Conservation (phyloP, 1,139 yeast genomes). For the Scheffersomyces lignicola region DNA sequence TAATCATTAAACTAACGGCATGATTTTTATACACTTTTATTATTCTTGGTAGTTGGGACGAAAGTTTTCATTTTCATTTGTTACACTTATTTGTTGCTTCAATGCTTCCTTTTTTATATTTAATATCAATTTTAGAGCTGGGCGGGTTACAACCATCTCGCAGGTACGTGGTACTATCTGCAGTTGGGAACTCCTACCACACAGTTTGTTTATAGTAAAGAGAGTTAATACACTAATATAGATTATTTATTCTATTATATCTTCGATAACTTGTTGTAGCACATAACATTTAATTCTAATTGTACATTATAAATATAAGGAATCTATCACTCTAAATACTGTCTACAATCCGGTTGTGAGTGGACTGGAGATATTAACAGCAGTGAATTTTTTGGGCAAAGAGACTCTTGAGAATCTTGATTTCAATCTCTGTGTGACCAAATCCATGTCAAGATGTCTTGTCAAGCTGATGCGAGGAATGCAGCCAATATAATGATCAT, state of each 20-base stretch:
- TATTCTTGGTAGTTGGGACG: too few relatives aligned
- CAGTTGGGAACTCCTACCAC: too few relatives aligned
- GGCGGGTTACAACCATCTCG: neutral
- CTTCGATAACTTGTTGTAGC: neutral
- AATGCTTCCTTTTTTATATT: neutral
- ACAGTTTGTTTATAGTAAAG: too few relatives aligned
- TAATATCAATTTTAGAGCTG: neutral
- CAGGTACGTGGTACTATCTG: constrained; percentile 15
- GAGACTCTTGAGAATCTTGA: constrained; percentile 84
- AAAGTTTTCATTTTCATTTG: neutral
- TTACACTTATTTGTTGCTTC: neutral
- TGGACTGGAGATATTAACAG: constrained; percentile 83
- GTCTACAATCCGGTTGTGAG: constrained; percentile 28
- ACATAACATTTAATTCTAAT: too few relatives aligned
- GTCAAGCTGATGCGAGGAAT: constrained; percentile 89
- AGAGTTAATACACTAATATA: too few relatives aligned
- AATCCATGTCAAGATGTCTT: constrained; percentile 88
- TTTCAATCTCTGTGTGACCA: constrained; percentile 79
- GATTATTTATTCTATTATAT: neutral
- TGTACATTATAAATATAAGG: too few relatives aligned
- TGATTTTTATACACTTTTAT: constrained; percentile 7
- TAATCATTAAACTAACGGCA: neutral
- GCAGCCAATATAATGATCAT: constrained; percentile 94
- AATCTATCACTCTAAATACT: neutral
- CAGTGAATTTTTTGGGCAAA: constrained; percentile 87